phyloP scores from a whole-genome alignment of 768 basidiomycete genomes.

The Rhodotorula graminis region DNA sequence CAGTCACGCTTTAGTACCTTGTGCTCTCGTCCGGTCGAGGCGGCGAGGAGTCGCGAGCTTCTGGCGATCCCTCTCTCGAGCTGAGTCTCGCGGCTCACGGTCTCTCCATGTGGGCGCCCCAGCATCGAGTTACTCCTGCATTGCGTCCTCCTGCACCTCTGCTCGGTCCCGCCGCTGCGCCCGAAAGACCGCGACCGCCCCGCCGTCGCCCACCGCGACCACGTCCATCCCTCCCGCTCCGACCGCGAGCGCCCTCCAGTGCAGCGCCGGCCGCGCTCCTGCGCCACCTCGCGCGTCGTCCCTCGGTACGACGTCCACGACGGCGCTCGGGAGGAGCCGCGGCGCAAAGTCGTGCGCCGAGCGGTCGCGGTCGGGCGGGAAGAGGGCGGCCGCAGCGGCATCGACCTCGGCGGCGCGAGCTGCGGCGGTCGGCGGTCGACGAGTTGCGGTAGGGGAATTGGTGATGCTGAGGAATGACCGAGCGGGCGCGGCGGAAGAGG shows the following conservation, averaged over 20 bases:
- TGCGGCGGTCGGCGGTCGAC: neutral
- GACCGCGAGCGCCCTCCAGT: constrained; percentile 5
- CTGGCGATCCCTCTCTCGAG: too few relatives aligned
- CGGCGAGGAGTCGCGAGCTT: too few relatives aligned
- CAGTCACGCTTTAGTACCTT: too few relatives aligned
- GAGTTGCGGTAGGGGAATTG: neutral
- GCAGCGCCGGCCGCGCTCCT: neutral
- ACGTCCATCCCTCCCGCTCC: neutral
- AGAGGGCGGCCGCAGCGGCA: neutral
- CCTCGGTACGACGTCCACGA: neutral
- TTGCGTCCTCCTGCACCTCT: neutral
- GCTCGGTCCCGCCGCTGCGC: too few relatives aligned
- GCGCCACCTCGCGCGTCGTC: too few relatives aligned
- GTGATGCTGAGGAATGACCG: too few relatives aligned
- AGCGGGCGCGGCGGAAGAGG: neutral
- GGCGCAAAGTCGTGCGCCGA: constrained; percentile 6
- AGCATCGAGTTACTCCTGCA: neutral
- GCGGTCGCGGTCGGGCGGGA: constrained; percentile 16
- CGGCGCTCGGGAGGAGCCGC: constrained; percentile 4
- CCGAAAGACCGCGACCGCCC: neutral
- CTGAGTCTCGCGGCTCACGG: too few relatives aligned
- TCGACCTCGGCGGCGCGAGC: neutral
- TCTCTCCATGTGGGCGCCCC: too few relatives aligned
- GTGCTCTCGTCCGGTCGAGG: too few relatives aligned
- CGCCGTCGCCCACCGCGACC: constrained; percentile 7